Evolutionary conservation across 257 asterid species (phyloP).

Genomic region (Echites panduratus): DNA sequence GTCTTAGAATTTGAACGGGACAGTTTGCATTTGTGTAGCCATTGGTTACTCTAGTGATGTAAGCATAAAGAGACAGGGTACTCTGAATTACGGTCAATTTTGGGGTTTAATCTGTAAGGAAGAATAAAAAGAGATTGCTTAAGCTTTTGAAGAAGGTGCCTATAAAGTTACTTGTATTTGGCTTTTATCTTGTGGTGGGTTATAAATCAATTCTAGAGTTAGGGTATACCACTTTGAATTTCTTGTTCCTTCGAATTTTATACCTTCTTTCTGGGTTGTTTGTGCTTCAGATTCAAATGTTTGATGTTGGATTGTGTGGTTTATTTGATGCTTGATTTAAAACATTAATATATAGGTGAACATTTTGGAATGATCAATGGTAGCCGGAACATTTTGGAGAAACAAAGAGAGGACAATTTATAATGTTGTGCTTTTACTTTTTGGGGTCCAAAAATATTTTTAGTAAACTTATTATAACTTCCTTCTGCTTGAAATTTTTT

Average conservation of each 20-base stretch:
- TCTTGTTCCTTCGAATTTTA: neutral
- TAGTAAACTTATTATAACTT: neutral
- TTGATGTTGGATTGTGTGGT: neutral
- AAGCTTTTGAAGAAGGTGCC: neutral
- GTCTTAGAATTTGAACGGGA: neutral
- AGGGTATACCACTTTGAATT: neutral
- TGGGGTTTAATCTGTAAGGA: neutral
- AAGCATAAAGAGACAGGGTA: neutral
- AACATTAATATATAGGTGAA: neutral
- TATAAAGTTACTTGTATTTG: neutral
- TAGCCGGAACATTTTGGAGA: neutral
- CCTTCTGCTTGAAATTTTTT: neutral
- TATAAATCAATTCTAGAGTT: neutral
- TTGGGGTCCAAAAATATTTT: neutral
- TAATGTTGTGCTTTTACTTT: neutral
- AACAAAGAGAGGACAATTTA: neutral
- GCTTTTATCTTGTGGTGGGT: neutral
- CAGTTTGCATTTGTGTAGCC: neutral
- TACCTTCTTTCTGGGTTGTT: neutral
- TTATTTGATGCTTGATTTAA: neutral
- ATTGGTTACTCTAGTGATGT: neutral
- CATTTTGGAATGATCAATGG: neutral
- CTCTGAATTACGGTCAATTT: neutral
- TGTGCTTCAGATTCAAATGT: no score
- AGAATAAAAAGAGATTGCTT: neutral